These are phyloP conservation scores for Ophiocordyceps camponoti-rufipedis DNA, from an alignment of 2,329 filamentous ascomycete species.

Conservation along the genomic window DNA sequence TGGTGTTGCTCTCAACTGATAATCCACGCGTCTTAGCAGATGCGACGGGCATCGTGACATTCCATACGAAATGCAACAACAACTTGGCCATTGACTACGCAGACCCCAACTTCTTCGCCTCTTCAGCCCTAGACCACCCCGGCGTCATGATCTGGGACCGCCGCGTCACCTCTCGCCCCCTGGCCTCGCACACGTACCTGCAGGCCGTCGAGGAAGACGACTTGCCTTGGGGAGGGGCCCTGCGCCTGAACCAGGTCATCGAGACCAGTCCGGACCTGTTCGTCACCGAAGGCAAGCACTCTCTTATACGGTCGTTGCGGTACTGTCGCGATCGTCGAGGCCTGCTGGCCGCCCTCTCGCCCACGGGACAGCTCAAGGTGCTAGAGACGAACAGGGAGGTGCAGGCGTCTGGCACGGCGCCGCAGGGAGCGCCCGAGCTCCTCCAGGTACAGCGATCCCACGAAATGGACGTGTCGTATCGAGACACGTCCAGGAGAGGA, in stretches of 20 bases:
- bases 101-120: slow-evolving; percentile 72
- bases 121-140: slow-evolving; percentile 57
- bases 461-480: slow-evolving; percentile 42
- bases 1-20: background rate
- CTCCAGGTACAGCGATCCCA: slow-evolving; percentile 40
- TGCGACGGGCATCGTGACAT: slow-evolving; percentile 34
- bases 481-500: slow-evolving; percentile 30
- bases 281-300: slow-evolving; percentile 34
- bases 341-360: slow-evolving; percentile 41
- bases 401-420: slow-evolving; percentile 15
- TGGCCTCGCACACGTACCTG: slow-evolving; percentile 34
- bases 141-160: slow-evolving; percentile 65
- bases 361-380: slow-evolving; percentile 44
- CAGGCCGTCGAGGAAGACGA: slow-evolving; percentile 42
- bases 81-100: slow-evolving; percentile 62
- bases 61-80: slow-evolving; percentile 49
- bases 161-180: slow-evolving; percentile 35
- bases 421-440: slow-evolving; percentile 35
- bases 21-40: slow-evolving; percentile 16
- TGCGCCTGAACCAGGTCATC: slow-evolving; percentile 39
- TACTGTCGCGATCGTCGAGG: slow-evolving; percentile 45
- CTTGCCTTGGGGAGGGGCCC: slow-evolving; percentile 42
- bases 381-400: slow-evolving; percentile 39
- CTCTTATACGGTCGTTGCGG: slow-evolving; percentile 42
- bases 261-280: slow-evolving; percentile 32